Conservation (phyloP, 2,329 filamentous ascomycete genomes). For the Fusarium sarcochroum region DNA sequence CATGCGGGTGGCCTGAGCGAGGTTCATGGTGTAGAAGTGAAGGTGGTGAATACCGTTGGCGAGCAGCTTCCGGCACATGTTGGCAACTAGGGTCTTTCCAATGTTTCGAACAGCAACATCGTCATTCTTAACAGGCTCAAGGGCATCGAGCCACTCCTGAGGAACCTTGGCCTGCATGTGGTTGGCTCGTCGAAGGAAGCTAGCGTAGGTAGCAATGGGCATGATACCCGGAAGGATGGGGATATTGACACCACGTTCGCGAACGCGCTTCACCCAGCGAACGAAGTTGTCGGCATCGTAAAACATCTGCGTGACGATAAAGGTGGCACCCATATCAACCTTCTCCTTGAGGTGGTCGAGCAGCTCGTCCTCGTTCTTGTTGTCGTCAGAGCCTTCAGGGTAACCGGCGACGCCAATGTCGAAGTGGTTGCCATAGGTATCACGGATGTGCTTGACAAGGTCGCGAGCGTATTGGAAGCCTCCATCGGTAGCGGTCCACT, state of each 20-base stretch:
- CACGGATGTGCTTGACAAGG: conserved; percentile 85
- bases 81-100: conserved; percentile 87
- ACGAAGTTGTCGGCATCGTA: conserved; percentile 98
- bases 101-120: conserved; percentile 92
- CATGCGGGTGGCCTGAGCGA: conserved; percentile 94
- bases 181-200: conserved; percentile 89
- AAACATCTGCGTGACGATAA: conserved; percentile 99
- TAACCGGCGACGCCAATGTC: conserved; percentile 98
- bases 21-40: conserved; percentile 99
- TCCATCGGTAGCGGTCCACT: conserved; percentile 89
- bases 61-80: conserved; percentile 90
- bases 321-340: conserved; percentile 91
- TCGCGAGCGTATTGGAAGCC: conserved; percentile 95
- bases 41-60: conserved; percentile 86
- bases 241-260: conserved; percentile 84
- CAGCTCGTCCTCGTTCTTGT: conserved; percentile 85
- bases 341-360: conserved; percentile 97
- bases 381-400: conserved; percentile 94
- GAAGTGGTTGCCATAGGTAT: conserved; percentile 81
- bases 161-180: conserved; percentile 93
- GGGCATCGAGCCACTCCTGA: conserved; percentile 80
- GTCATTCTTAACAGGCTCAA: conserved; percentile 97
- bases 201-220: conserved; percentile 91
- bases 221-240: conserved; percentile 91
- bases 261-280: conserved; percentile 88